phyloP scores from a whole-genome alignment of 2,329 filamentous ascomycete species.

The Trichoderma sp. region DNA sequence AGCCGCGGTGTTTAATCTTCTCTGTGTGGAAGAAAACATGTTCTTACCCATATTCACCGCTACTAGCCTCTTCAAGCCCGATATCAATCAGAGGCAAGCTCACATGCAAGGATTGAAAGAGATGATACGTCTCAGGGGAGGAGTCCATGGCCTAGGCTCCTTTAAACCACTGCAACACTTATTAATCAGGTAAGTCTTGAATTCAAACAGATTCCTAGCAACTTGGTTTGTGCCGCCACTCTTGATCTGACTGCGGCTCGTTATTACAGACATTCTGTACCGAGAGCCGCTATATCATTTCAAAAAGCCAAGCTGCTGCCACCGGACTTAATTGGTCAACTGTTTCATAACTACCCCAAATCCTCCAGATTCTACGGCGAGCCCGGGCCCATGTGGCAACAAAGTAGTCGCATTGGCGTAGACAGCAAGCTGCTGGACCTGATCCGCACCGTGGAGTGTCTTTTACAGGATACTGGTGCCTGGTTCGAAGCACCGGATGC shows the following conservation, averaged over 20 bases:
- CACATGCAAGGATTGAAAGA: neutral
- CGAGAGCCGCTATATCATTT: neutral
- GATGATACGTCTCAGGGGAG: neutral
- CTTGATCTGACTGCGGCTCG: neutral
- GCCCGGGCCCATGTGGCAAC: neutral
- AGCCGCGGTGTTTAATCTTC: neutral
- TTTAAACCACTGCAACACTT: neutral
- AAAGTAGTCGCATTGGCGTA: neutral
- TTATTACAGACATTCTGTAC: neutral
- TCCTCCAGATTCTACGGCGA: neutral
- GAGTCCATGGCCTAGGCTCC: neutral
- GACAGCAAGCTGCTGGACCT: neutral
- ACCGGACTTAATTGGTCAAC: neutral
- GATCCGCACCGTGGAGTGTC: neutral
- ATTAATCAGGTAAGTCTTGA: neutral
- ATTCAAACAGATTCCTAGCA: neutral
- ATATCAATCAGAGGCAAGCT: neutral
- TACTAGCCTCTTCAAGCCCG: neutral
- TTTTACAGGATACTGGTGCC: neutral
- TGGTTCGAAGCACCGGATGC: neutral
- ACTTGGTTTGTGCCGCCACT: neutral
- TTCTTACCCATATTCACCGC: neutral
- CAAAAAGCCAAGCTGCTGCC: neutral
- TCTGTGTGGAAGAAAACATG: neutral
- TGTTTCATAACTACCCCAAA: neutral